A percentile compares a stretch with the other conserved stretches of the same genome.
These are phyloP conservation scores for Russula virescens DNA, from an alignment of 768 basidiomycete genomes.

Conservation along the genomic window DNA sequence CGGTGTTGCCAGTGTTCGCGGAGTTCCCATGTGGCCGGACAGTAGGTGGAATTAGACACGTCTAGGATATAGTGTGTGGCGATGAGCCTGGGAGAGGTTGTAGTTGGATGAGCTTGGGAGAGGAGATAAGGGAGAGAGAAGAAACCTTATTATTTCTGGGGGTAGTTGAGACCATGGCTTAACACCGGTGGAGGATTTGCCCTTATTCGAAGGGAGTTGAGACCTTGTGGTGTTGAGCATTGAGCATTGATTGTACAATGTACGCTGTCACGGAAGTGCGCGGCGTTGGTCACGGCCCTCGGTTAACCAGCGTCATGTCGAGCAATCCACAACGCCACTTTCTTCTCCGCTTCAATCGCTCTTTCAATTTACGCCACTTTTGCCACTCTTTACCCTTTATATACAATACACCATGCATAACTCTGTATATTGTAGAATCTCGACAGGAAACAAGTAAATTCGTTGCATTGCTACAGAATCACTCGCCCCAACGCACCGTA, in stretches of 20 bases:
- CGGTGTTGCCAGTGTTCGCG: slow-evolving; percentile 55
- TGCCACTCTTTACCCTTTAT: background rate
- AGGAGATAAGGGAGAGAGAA: background rate
- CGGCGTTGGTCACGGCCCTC: slow-evolving; percentile 24
- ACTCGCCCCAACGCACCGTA: background rate
- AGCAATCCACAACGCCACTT: background rate
- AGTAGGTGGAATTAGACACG: slow-evolving; percentile 39
- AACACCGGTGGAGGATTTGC: slow-evolving; percentile 53
- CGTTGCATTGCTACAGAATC: no score
- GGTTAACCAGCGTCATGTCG: slow-evolving; percentile 16
- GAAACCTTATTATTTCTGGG: slow-evolving; percentile 52
- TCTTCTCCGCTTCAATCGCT: slow-evolving; percentile 8
- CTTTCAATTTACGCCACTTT: slow-evolving; percentile 22
- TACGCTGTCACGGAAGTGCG: slow-evolving; percentile 25
- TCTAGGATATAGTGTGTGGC: slow-evolving; percentile 54
- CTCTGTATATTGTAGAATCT: no score
- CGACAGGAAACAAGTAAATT: no score
- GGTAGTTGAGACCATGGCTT: slow-evolving; percentile 60
- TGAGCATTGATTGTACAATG: slow-evolving; percentile 2
- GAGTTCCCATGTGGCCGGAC: slow-evolving; percentile 44
- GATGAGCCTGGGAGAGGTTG: slow-evolving; percentile 40
- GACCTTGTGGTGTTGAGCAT: slow-evolving; percentile 27
- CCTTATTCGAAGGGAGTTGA: slow-evolving; percentile 25
- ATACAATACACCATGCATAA: background rate
- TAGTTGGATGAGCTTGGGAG: background rate